Percentiles rank a stretch among this genome's conserved stretches.
Conservation (phyloP, 371 early-diverging fungal genomes). For the Mucor circinelloides region DNA sequence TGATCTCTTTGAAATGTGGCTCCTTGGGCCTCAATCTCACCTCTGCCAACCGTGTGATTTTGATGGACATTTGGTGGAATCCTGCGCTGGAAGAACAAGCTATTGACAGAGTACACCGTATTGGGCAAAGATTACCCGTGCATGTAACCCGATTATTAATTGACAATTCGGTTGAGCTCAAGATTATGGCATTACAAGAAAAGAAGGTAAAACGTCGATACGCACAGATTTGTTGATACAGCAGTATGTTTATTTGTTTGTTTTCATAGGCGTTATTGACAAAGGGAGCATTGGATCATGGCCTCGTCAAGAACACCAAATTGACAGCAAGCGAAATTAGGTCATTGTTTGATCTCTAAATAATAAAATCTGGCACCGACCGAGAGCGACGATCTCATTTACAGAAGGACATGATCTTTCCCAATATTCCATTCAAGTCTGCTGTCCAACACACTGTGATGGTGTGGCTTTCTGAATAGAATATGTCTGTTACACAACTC, state of each 20-base stretch:
- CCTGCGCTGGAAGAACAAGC: constrained; percentile 87
- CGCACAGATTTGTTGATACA: not conserved
- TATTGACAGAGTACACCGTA: constrained; percentile 86
- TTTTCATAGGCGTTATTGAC: constrained; percentile 35
- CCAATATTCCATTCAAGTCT: not conserved
- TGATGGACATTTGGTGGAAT: constrained; percentile 89
- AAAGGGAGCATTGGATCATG: constrained; percentile 51
- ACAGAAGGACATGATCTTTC: not conserved
- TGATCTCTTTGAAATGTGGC: constrained; percentile 71
- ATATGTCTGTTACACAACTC: not conserved
- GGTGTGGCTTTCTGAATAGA: not conserved
- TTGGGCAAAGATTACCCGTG: constrained; percentile 76
- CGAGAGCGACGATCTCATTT: not conserved
- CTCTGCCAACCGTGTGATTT: constrained; percentile 71
- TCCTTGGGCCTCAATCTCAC: constrained; percentile 78
- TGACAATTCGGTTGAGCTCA: constrained; percentile 62
- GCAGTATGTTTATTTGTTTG: not conserved
- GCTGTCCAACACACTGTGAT: not conserved
- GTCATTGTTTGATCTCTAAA: constrained; percentile 37
- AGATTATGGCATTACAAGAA: constrained; percentile 57
- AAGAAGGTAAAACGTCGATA: constrained; percentile 40
- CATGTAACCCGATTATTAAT: constrained; percentile 61
- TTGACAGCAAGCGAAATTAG: constrained; percentile 45
- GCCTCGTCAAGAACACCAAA: constrained; percentile 38
- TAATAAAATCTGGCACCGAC: not conserved